Evolutionary conservation across 129 eudicot genomes (phyloP).

Genomic region (Centaurea solstitialis): DNA sequence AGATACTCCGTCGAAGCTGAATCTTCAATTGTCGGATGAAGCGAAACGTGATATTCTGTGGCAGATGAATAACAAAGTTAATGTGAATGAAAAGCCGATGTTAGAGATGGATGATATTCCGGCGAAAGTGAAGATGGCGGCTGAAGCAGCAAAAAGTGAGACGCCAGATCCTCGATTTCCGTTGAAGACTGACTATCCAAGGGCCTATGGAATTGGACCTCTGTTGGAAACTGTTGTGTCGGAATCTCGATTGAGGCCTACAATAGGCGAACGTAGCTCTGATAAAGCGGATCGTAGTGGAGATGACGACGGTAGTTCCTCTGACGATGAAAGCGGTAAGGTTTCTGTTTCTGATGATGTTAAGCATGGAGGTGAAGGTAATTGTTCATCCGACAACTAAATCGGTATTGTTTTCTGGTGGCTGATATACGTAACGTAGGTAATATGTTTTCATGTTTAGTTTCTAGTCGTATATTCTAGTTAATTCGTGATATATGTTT

Average conservation of each 20-base stretch:
- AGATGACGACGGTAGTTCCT: no score
- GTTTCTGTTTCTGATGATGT: neutral
- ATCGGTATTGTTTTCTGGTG: neutral
- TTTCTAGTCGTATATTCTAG: neutral
- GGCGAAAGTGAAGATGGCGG: neutral
- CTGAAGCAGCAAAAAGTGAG: neutral
- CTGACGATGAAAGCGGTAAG: neutral
- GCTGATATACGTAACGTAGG: neutral
- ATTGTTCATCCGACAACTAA: neutral
- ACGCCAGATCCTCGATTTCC: no score
- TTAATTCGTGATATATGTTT: neutral
- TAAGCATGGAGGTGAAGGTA: neutral
- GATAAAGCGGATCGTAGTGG: no score
- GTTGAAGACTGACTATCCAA: no score
- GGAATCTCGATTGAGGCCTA: neutral
- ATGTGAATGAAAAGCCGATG: neutral
- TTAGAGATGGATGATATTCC: neutral
- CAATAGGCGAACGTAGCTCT: neutral
- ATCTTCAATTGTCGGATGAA: no score
- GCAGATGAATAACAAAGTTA: no score
- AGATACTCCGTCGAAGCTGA: no score
- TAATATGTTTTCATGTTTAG: neutral
- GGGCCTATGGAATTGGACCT: neutral
- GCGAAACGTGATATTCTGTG: no score
- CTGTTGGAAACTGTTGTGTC: neutral